These are phyloP conservation scores for Logfia minima DNA, from an alignment of 129 eudicot genomes.

Conservation along the genomic window DNA sequence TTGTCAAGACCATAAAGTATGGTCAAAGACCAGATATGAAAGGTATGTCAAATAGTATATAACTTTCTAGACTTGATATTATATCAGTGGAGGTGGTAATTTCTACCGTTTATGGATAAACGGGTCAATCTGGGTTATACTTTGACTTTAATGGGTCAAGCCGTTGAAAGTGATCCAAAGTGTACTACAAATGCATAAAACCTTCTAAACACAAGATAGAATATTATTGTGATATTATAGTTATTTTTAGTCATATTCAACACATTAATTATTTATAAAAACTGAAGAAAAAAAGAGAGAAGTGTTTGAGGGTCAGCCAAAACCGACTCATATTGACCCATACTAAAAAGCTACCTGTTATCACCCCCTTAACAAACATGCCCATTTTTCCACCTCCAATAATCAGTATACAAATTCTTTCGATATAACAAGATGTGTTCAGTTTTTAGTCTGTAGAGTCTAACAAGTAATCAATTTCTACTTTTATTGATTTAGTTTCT, in stretches of 20 bases:
- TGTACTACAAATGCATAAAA: not conserved
- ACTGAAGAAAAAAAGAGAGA: not conserved
- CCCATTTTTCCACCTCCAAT: not conserved
- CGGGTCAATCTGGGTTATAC: not conserved
- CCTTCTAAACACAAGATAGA: not conserved
- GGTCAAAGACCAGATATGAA: conserved; percentile 74
- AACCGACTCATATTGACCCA: not conserved
- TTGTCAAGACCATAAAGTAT: conserved; percentile 36
- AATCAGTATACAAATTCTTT: not conserved
- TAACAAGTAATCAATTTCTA: not conserved
- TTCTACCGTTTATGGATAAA: not conserved
- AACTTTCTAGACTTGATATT: not conserved
- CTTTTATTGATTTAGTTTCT: conserved; percentile 17
- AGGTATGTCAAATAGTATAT: conserved; percentile 44
- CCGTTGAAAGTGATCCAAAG: not conserved
- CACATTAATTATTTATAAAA: not conserved
- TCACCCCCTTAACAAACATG: not conserved
- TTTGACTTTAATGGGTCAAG: not conserved
- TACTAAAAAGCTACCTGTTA: not conserved
- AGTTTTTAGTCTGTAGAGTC: not conserved
- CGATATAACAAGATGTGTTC: not conserved
- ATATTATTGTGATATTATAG: not conserved
- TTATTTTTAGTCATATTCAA: not conserved
- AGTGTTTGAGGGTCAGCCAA: no score
- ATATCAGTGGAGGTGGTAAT: not conserved